Evolutionary conservation across 306 rosid species (phyloP), one percentile per base, ranked within the genome.

Genomic region (Amphicarpaea edgeworthii): DNA sequence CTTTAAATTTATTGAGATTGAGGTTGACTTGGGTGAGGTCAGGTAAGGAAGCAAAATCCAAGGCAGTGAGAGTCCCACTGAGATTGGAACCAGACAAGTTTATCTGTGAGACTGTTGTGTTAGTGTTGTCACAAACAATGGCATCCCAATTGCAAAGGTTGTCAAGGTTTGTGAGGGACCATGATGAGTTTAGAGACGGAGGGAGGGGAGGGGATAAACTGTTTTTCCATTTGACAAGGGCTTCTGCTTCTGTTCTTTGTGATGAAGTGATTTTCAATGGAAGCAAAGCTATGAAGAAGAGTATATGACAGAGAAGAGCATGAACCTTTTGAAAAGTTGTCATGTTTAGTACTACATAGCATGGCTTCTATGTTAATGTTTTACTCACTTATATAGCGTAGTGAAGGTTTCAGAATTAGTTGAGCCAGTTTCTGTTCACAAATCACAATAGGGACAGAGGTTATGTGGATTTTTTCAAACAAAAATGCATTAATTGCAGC

Each of bases 151-250:
- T 84, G 85, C 97, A 92, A 37, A 90, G 82, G 67, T 66, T 77
- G 84, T 43, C 50, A 70, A 81, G 23, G 62, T 84, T 88, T 74
- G 72, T 24, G 67, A 74, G 75, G 2, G 96, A 92, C 96, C 96
- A 64, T 64, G 68, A 57, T 30, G 68, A 88, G 17, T 42, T 58
- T 38, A 85, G 63, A 50, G 76, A 37, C 26, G 77, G 4, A 83
- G 86, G 76, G 40, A 68, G 67, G 77, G 90, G 76, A 42, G 42
- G 46, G 59, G 78, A 46, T 5, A 88, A 63, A 28, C 42, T 85
- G 63, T 75, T 73, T 57, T 85, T 93, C 97, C 97, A 93, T 66
- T 64, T 85, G n/a, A 88, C 17, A 30, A 90, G 89, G 67, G 92
- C 83, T 65, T 84, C 74, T 41, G 93, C 97, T 82, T 90, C 92